Evolutionary conservation across 129 eudicot genomes (phyloP).

Genomic region (Escallonia rubra): DNA sequence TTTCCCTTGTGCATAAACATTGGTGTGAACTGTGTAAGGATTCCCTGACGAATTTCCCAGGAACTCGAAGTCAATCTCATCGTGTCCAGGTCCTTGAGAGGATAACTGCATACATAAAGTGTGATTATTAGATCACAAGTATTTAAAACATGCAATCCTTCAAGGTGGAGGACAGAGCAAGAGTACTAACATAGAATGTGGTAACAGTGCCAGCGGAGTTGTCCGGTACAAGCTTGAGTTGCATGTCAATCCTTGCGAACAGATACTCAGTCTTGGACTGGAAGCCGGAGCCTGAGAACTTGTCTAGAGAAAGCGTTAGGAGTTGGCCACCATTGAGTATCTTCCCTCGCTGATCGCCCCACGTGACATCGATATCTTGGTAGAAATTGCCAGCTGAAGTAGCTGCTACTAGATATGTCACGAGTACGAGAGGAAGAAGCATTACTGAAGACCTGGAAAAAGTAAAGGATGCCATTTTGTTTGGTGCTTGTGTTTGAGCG

Average conservation of each 20-base stretch:
- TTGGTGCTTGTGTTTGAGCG: no score
- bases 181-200: not conserved
- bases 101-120: not conserved
- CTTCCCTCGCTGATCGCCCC: conserved; percentile 1
- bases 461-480: not conserved
- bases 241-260: not conserved
- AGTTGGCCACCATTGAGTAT: conserved; percentile 1
- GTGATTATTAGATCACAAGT: not conserved
- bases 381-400: not conserved
- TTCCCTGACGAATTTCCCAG: conserved; percentile 4
- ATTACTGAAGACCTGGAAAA: not conserved
- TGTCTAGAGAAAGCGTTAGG: not conserved
- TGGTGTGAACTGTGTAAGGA: conserved; percentile 22
- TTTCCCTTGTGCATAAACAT: conserved; percentile 64
- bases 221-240: conserved; percentile 3
- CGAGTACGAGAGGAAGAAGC: not conserved
- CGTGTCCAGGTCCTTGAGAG: conserved; percentile 3
- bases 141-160: not conserved
- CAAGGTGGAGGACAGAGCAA: not conserved
- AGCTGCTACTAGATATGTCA: not conserved
- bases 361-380: not conserved
- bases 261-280: not conserved
- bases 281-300: conserved; percentile 13
- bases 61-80: conserved; percentile 2
- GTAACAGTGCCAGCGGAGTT: conserved; percentile 2